Conservation (phyloP, 2,329 filamentous ascomycete genomes). For the Truncatella angustata region DNA sequence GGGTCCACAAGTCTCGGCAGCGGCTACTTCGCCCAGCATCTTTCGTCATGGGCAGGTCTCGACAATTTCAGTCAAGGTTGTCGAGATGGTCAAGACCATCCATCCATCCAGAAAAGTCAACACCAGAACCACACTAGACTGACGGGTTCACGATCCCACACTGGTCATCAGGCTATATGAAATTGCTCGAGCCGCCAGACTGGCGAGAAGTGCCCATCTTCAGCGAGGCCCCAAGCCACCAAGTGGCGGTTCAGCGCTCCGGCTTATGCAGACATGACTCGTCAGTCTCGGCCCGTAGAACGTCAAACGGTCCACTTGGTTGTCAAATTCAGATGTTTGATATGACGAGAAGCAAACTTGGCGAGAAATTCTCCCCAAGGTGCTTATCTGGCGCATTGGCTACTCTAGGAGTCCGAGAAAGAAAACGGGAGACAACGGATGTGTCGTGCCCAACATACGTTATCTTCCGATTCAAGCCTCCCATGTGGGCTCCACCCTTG, state of each 20-base stretch:
- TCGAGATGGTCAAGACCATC: no score
- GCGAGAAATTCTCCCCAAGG: not conserved
- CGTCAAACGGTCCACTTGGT: not conserved
- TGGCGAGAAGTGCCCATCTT: no score
- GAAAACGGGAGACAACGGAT: not conserved
- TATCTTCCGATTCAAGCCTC: conserved; percentile 3
- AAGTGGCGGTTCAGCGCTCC: not conserved
- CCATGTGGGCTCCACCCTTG: not conserved
- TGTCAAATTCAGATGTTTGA: no score
- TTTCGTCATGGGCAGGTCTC: no score
- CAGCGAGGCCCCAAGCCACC: not conserved
- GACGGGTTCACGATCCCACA: no score
- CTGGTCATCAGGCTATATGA: no score
- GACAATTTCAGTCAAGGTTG: no score
- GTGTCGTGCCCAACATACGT: not conserved
- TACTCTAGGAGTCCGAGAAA: not conserved
- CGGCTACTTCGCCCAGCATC: no score
- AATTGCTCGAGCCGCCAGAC: no score
- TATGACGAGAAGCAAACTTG: not conserved
- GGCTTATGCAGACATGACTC: conserved; percentile 2
- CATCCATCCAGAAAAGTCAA: no score
- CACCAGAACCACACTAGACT: no score
- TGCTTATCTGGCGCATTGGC: not conserved
- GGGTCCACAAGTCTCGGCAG: no score
- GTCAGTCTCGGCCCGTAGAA: not conserved